Conservation (phyloP, 2,329 filamentous ascomycete genomes). For the Monosporascus cannonballus region DNA sequence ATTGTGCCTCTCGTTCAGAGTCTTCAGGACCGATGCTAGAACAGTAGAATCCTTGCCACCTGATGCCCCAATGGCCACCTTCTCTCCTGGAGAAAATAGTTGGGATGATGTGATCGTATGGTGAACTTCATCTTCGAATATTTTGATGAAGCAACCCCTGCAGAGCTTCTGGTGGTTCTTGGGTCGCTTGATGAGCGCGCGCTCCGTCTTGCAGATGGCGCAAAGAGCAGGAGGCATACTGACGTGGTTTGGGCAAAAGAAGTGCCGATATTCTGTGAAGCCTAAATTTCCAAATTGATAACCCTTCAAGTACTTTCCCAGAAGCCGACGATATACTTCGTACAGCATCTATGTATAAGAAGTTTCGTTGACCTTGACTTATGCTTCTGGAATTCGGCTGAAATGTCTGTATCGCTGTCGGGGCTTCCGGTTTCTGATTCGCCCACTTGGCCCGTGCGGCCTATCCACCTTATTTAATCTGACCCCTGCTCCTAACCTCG, state of each 20-base stretch:
- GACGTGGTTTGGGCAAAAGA: neutral
- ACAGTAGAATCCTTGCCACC: constrained; percentile 98
- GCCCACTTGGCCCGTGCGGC: no score
- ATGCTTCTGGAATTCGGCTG: no score
- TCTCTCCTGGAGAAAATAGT: constrained; percentile 81
- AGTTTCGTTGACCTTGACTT: no score
- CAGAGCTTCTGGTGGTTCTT: constrained; percentile 95
- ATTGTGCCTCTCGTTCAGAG: constrained; percentile 80
- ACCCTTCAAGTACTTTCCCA: no score
- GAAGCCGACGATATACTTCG: no score
- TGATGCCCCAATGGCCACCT: constrained; percentile 88
- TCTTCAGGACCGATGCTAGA: constrained; percentile 88
- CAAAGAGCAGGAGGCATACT: constrained; percentile 74
- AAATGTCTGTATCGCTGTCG: no score
- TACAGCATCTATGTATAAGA: no score
- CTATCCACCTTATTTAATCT: no score
- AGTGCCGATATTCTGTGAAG: neutral
- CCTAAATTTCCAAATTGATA: no score
- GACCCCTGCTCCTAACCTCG: no score
- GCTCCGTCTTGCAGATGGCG: constrained; percentile 65
- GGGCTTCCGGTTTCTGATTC: no score
- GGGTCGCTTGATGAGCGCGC: constrained; percentile 85
- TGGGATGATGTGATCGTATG: constrained; percentile 77
- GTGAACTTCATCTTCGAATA: constrained; percentile 92
- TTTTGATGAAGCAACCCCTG: constrained; percentile 74